phyloP scores from a whole-genome alignment of 2,329 filamentous ascomycete genomes.

The Lachnellula occidentalis region DNA sequence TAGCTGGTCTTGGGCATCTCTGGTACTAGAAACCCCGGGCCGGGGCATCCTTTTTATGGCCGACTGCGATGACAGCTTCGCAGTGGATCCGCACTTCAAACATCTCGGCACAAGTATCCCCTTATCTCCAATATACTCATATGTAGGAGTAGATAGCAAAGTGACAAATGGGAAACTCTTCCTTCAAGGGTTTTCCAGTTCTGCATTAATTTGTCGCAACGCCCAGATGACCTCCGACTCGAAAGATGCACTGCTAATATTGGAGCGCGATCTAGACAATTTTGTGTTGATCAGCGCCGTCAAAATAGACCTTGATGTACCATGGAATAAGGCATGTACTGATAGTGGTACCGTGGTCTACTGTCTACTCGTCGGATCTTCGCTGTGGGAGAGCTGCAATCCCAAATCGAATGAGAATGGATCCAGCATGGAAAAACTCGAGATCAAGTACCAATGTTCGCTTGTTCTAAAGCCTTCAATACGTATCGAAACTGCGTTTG shows the following conservation, averaged over 20 bases:
- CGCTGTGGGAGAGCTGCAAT: too few relatives aligned
- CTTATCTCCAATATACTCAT: neutral
- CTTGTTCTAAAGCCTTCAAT: too few relatives aligned
- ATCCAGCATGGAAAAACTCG: too few relatives aligned
- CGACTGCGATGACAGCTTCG: constrained; percentile 1
- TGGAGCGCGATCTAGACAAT: constrained; percentile 1
- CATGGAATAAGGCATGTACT: too few relatives aligned
- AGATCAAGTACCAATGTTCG: too few relatives aligned
- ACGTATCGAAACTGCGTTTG: too few relatives aligned
- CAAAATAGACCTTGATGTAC: neutral
- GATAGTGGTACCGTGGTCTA: too few relatives aligned
- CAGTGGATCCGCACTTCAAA: neutral
- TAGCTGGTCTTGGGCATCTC: constrained; percentile 10
- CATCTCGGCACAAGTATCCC: neutral
- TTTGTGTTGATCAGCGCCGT: neutral
- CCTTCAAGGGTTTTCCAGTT: neutral
- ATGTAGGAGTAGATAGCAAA: neutral
- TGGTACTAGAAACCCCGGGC: neutral
- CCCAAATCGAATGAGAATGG: too few relatives aligned
- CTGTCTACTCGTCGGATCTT: too few relatives aligned
- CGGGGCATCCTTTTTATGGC: neutral
- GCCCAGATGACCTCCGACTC: neutral
- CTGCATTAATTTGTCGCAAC: neutral
- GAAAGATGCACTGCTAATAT: neutral
- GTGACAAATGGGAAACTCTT: neutral